Percentiles rank a stretch among this genome's conserved stretches.
Evolutionary conservation across 2,329 filamentous ascomycete species (phyloP).

Genomic region (Neopestalotiopsis clavispora): DNA sequence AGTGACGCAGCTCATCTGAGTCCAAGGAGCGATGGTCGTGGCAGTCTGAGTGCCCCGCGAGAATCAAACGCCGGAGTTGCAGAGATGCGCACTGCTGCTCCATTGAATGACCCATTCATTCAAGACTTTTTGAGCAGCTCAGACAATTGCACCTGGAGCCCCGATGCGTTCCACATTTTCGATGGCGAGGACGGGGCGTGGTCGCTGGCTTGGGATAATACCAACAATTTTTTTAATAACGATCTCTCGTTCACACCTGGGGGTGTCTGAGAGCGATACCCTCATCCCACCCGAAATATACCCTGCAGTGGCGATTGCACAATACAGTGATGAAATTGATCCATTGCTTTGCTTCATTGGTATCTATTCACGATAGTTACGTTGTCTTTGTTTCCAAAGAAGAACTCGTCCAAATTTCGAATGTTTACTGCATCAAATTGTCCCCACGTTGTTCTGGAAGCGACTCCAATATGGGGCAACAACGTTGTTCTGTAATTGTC

Average conservation of each 20-base stretch:
- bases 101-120: conserved; percentile 21
- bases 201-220: conserved; percentile 20
- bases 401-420: conserved; percentile 32
- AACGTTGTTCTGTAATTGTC: conserved; percentile 37
- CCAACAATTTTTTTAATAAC: conserved; percentile 10
- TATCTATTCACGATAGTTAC: conserved; percentile 19
- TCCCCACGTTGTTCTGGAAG: conserved; percentile 32
- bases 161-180: conserved; percentile 15
- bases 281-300: too few relatives aligned
- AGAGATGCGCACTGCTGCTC: not conserved
- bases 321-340: too few relatives aligned
- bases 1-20: not conserved
- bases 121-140: conserved; percentile 21
- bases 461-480: conserved; percentile 35
- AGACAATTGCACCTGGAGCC: conserved; percentile 17
- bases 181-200: conserved; percentile 19
- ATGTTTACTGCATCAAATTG: conserved; percentile 31
- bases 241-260: not conserved
- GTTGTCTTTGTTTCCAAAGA: conserved; percentile 22
- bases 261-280: not conserved
- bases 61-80: not conserved
- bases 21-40: not conserved
- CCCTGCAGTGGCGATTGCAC: too few relatives aligned
- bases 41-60: not conserved
- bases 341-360: not conserved